Evolutionary conservation across 331 rosid species (phyloP).

Genomic region (Phaseolus coccineus): DNA sequence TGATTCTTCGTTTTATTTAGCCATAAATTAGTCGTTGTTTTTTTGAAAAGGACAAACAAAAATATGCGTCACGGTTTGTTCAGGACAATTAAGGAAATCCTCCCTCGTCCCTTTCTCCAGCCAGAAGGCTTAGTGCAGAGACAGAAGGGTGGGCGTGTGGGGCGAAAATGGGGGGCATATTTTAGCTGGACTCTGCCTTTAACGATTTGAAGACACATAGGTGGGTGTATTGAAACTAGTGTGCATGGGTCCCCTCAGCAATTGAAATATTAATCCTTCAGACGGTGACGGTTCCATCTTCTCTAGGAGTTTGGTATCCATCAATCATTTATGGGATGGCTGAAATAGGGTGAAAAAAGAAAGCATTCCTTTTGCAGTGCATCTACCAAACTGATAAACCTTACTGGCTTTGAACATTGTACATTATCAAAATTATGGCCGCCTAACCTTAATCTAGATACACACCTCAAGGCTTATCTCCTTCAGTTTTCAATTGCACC

Average conservation of each 20-base stretch:
- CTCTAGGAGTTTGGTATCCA: conserved; percentile 69
- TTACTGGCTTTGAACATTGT: conserved; percentile 57
- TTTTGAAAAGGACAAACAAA: conserved; percentile 38
- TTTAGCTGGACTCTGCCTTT: conserved; percentile 62
- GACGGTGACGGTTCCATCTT: conserved; percentile 61
- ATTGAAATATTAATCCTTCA: conserved; percentile 50
- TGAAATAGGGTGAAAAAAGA: conserved; percentile 50
- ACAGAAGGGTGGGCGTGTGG: conserved; percentile 58
- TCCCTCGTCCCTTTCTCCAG: conserved; percentile 43
- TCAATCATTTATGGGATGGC: conserved; percentile 63
- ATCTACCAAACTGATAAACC: conserved; percentile 64
- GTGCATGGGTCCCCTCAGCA: conserved; percentile 61
- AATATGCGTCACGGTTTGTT: conserved; percentile 43
- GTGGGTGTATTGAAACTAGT: conserved; percentile 42
- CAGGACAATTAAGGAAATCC: conserved; percentile 51
- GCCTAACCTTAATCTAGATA: conserved; percentile 43
- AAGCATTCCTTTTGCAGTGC: conserved; percentile 54
- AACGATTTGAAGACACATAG: conserved; percentile 39
- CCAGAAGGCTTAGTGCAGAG: conserved; percentile 48
- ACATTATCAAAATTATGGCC: conserved; percentile 37
- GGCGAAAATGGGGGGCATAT: conserved; percentile 28
- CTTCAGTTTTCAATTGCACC: conserved; percentile 28
- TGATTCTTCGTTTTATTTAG: conserved; percentile 12
- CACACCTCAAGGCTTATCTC: conserved; percentile 30
- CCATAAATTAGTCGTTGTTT: conserved; percentile 21